A percentile compares a stretch with the other conserved stretches of the same genome.
Conservation (phyloP, 2,329 filamentous ascomycete species). For the Pestalotiopsis sp. region DNA sequence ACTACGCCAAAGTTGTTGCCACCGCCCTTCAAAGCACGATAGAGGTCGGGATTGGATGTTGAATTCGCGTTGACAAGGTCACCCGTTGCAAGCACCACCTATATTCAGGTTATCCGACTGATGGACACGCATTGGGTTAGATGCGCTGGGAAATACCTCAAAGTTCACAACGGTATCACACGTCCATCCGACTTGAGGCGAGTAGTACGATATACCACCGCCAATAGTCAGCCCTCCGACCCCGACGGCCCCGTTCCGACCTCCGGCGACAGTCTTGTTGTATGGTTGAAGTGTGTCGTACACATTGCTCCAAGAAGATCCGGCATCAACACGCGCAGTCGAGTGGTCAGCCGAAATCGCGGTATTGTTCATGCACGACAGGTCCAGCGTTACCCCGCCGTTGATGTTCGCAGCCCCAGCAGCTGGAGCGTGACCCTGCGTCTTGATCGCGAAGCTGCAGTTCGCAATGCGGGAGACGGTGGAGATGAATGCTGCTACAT, state of each 20-base stretch:
- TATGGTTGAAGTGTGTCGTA: constrained; percentile 11
- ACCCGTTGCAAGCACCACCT: constrained; percentile 11
- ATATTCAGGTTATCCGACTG: background rate
- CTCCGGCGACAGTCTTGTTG: constrained; percentile 15
- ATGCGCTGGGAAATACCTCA: constrained; percentile 11
- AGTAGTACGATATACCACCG: constrained; percentile 18
- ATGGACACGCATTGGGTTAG: background rate
- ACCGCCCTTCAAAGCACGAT: constrained; percentile 12
- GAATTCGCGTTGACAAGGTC: constrained; percentile 12
- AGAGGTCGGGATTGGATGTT: constrained; percentile 11
- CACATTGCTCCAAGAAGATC: constrained; percentile 13
- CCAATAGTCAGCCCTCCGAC: constrained; percentile 22
- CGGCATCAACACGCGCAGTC: constrained; percentile 12
- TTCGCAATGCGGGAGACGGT: constrained; percentile 10
- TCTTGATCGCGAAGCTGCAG: constrained; percentile 15
- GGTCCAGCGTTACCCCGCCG: constrained; percentile 13
- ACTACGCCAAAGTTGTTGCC: constrained; percentile 16
- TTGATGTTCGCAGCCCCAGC: constrained; percentile 14
- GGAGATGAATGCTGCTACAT: constrained; percentile 13
- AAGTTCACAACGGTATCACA: constrained; percentile 19
- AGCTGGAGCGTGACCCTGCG: constrained; percentile 13
- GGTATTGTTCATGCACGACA: constrained; percentile 11
- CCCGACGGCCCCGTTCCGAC: constrained; percentile 15
- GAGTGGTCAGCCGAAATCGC: constrained; percentile 8
- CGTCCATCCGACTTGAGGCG: constrained; percentile 15